Evolutionary conservation across 768 basidiomycete genomes (phyloP).

Genomic region (Serendipita sp.): DNA sequence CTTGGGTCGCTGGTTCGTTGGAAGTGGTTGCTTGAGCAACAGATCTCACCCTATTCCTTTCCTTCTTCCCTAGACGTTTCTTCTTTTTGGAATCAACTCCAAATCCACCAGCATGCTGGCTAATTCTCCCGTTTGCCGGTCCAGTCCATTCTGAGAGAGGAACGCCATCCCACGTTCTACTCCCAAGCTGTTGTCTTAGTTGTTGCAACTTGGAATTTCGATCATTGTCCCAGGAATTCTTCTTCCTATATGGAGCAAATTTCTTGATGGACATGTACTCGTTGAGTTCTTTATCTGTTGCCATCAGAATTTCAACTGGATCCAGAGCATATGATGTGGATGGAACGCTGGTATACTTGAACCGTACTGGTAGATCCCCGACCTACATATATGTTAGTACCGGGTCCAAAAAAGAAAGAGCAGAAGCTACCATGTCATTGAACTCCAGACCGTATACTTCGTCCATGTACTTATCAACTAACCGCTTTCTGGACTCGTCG

Average conservation of each 20-base stretch:
- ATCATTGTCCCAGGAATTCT: constrained; percentile 44
- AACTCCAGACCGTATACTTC: constrained; percentile 84
- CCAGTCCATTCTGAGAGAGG: neutral
- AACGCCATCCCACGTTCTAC: constrained; percentile 10
- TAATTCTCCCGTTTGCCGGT: neutral
- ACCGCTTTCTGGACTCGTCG: constrained; percentile 77
- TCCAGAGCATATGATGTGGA: constrained; percentile 51
- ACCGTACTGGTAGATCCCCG: constrained; percentile 78
- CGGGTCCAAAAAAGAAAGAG: neutral
- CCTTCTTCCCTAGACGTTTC: constrained; percentile 22
- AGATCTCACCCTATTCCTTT: constrained; percentile 15
- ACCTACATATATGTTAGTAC: constrained; percentile 33
- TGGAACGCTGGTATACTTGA: constrained; percentile 70
- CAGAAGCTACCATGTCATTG: constrained; percentile 69
- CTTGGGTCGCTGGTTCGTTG: neutral
- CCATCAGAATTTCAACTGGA: constrained; percentile 75
- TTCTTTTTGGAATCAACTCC: constrained; percentile 12
- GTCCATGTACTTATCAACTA: constrained; percentile 78
- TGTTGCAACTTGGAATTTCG: constrained; percentile 54
- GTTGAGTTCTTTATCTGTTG: constrained; percentile 87
- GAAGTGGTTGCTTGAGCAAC: neutral
- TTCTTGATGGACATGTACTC: constrained; percentile 79
- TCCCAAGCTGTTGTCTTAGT: constrained; percentile 44
- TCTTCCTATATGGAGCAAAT: constrained; percentile 74
- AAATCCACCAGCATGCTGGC: neutral